Evolutionary conservation across 2,329 filamentous ascomycete species (phyloP), one percentile per base, ranked within the genome.

Genomic region (Catunica adiposa): DNA sequence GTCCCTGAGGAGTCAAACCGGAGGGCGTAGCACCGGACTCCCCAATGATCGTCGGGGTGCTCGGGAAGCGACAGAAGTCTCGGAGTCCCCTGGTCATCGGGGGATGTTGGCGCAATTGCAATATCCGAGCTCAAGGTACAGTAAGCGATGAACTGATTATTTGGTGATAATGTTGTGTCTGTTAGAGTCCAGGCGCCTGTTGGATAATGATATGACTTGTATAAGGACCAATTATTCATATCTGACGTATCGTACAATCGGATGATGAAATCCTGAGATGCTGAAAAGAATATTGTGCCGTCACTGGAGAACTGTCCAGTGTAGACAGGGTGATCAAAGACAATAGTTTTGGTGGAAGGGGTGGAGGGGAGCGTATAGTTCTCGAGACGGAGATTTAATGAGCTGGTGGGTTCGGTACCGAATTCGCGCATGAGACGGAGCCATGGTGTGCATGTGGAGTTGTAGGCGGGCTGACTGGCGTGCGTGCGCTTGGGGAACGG

Each of bases 171-270:
- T 0, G 86, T 86, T 1, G 90, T 89, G 68, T 98, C 92, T 14
- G 92, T 97, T 61, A 98, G 83, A 1, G 90, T 97, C 92, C 92
- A 98, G 63, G 87, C 83, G 1, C 89, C 92, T 61, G 82, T 86
- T 0, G 88, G 88, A 67, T 92, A 95, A 26, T 75, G 71, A 3
- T 89, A 86, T 0, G 86, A 90, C 70, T 90, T 97, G 73, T 96
- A 96, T 67, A 95, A 89, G 66, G 84, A 84, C 92, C 92, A 98
- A 61, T 89, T 79, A 68, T 92, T 94, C 0, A 90, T 89, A 62
- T 96, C 95, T 1, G 86, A 89, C 0, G 92, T 97, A 67, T 97
- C 90, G 68, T 97, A 98, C 86, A 98, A 89, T 54, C 89, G 84
- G 8, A 98, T 89, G 62, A 82, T 84, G 70, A 95, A 95, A 68